phyloP scores from a whole-genome alignment of 371 early-diverging fungal genomes.

The Zancudomyces culisetae region DNA sequence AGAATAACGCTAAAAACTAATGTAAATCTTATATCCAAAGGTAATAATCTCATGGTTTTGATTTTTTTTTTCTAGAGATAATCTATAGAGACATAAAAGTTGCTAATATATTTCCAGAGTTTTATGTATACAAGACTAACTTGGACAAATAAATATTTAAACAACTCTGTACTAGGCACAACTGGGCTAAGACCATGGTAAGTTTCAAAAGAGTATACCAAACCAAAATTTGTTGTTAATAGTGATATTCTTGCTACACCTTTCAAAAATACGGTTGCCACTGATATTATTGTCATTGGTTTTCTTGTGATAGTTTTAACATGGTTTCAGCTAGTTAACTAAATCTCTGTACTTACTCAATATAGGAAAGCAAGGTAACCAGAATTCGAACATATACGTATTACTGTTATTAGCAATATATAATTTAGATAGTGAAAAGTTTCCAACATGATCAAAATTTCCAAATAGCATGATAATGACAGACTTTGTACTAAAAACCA shows the following conservation, averaged over 20 bases:
- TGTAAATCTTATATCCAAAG: not conserved
- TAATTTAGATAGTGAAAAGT: too few relatives aligned
- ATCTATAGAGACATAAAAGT: too few relatives aligned
- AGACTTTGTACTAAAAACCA: not conserved
- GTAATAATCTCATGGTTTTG: not conserved
- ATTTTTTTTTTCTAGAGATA: not conserved
- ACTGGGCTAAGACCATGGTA: conserved; percentile 4
- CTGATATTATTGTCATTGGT: not conserved
- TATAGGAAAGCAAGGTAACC: not conserved
- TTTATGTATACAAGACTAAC: too few relatives aligned
- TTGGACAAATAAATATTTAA: too few relatives aligned
- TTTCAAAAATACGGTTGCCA: too few relatives aligned
- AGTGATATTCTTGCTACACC: too few relatives aligned
- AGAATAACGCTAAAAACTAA: not conserved
- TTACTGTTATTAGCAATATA: too few relatives aligned
- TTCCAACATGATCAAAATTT: too few relatives aligned
- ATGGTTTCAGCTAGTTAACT: not conserved
- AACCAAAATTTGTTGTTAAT: too few relatives aligned
- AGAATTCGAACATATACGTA: not conserved
- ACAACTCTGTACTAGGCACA: not conserved
- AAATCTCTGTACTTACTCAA: not conserved
- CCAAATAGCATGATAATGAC: not conserved
- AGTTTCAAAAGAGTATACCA: not conserved
- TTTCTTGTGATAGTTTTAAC: not conserved
- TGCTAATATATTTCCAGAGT: too few relatives aligned